These are phyloP conservation scores for Yamadazyma dendronema DNA, from an alignment of 1,139 yeast genomes.

Conservation along the genomic window DNA sequence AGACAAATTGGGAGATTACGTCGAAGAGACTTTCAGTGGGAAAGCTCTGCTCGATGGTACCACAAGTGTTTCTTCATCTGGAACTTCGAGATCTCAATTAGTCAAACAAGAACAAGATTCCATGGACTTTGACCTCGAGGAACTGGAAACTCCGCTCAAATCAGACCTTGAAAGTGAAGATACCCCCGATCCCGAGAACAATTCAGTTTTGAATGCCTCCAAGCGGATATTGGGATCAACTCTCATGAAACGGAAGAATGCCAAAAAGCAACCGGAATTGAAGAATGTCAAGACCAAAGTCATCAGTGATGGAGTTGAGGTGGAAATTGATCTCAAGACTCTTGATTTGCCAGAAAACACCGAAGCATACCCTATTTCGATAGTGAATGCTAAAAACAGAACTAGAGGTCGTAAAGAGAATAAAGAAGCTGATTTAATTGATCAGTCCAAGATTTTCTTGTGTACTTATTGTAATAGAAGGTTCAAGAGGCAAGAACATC, in stretches of 20 bases:
- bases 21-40: conserved; percentile 3
- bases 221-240: conserved; percentile 42
- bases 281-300: conserved; percentile 21
- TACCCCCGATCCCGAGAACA: conserved; percentile 4
- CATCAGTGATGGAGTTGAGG: conserved; percentile 33
- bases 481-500: conserved; percentile 76
- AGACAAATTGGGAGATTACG: neutral
- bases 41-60: conserved; percentile 16
- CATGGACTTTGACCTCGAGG: neutral
- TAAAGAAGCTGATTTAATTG: conserved; percentile 45
- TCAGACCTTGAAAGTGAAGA: neutral
- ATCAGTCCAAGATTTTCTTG: conserved; percentile 39
- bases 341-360: conserved; percentile 44
- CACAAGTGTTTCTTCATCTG: conserved; percentile 21
- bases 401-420: conserved; percentile 49
- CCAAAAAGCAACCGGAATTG: conserved; percentile 20
- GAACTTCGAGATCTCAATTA: conserved; percentile 5
- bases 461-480: conserved; percentile 56
- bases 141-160: conserved; percentile 1
- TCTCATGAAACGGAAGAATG: conserved; percentile 20
- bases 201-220: conserved; percentile 31
- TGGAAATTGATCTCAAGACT: conserved; percentile 41
- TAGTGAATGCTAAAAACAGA: conserved; percentile 34
- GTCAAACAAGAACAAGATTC: neutral
- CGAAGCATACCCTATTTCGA: conserved; percentile 35